These are phyloP conservation scores for Oryza nivara DNA, from an alignment of 176 grass and related monocot species.

Conservation along the genomic window DNA sequence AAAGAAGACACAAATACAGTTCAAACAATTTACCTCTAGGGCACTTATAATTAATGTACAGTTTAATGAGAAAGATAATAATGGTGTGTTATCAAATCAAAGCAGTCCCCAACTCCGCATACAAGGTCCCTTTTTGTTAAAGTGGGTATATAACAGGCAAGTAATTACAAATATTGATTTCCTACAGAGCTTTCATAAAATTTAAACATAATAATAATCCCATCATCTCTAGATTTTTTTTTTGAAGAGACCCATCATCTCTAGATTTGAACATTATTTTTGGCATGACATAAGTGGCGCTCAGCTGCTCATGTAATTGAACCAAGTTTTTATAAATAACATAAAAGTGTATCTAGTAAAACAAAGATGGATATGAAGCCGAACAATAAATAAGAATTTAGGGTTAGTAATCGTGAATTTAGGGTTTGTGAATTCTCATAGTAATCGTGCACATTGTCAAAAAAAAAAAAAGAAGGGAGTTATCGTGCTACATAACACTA, in stretches of 20 bases:
- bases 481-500: background rate
- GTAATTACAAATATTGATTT: background rate
- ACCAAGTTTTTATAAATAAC: background rate
- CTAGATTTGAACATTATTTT: background rate
- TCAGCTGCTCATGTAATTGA: background rate
- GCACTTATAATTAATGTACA: background rate
- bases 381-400: background rate
- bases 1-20: background rate
- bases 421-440: background rate
- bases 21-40: background rate
- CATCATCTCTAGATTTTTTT: background rate
- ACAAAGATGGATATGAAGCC: background rate
- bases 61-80: background rate
- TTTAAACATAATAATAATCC: background rate
- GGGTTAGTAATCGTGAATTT: background rate
- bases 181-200: background rate
- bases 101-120: background rate
- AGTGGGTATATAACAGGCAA: background rate
- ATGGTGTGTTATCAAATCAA: background rate
- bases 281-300: background rate
- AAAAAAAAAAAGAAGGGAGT: too few relatives aligned
- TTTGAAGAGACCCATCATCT: background rate
- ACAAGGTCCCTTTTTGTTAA: background rate
- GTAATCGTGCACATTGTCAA: background rate
- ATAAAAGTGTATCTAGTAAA: background rate